Conservation (phyloP, 78 protist genomes). For the Polysphondylium violaceum region DNA sequence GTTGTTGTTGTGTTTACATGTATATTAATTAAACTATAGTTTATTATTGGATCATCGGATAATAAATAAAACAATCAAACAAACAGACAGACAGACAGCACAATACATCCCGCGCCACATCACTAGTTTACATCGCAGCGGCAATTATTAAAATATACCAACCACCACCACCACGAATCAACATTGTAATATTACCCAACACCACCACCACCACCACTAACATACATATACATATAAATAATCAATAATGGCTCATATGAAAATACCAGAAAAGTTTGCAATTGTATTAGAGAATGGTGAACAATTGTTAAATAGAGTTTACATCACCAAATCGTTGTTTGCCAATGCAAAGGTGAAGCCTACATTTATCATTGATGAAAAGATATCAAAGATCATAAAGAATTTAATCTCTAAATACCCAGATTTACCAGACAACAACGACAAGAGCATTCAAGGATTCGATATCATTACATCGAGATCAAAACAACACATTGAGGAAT, state of each 20-base stretch:
- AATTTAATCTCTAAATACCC: slow-evolving; percentile 67
- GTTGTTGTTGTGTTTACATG: no score
- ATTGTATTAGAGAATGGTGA: slow-evolving; percentile 71
- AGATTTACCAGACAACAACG: slow-evolving; percentile 64
- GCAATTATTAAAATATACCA: no score
- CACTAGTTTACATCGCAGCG: no score
- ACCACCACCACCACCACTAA: neutral
- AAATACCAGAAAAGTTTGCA: slow-evolving; percentile 65
- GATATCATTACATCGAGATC: slow-evolving; percentile 50
- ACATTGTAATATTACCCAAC: slow-evolving; percentile 1
- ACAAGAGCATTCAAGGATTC: slow-evolving; percentile 48
- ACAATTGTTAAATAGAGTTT: slow-evolving; percentile 37
- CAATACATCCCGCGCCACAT: no score
- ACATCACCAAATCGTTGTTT: slow-evolving; percentile 20
- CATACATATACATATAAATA: neutral
- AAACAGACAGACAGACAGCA: no score
- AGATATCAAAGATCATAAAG: slow-evolving; percentile 58
- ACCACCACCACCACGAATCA: neutral
- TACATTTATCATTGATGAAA: slow-evolving; percentile 63
- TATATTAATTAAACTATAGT: no score
- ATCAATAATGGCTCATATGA: slow-evolving; percentile 11
- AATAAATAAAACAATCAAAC: no score
- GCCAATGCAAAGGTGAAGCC: slow-evolving; percentile 46
- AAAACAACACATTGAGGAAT: slow-evolving; percentile 66
- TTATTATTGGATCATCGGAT: no score